Evolutionary conservation across 345 rosid genomes (phyloP), one percentile per base, ranked within the genome.

Genomic region (Lepidium sativum): DNA sequence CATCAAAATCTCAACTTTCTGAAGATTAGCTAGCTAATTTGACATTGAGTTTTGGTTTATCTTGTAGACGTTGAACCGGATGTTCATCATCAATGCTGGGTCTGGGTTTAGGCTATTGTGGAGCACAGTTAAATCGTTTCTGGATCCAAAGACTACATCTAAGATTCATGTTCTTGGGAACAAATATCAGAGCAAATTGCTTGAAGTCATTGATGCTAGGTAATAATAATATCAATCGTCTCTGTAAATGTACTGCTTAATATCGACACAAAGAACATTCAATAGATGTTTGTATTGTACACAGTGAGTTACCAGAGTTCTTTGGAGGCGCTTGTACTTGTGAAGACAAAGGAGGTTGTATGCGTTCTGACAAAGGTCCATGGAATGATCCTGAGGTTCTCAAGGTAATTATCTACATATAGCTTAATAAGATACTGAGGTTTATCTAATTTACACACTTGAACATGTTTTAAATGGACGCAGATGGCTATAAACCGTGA

Each of bases 81-180:
- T 94, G 99, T 90, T 87, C 72, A 94, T 94, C 74, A 88, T 94
- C 66, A 90, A 94, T 83, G 99, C 95, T 0, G 99, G 97, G 44
- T 60, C 97, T 4, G 99, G 96, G 60, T 94, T 94, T 77, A 78
- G 96, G 83, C 83, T 94, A 51, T 75, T 94, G 61, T 94, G 99
- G 99, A 86, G 76, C 86, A 86, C 96, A 0, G 87, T 90, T 14
- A 92, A 89, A 59, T 77, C 81, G 21, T 92, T 92, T 81, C 86
- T 92, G 48, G 97, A 92, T 59, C 97, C 99, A 47, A 94, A 84
- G 75, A 94, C 99, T 50, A 77, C 95, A 12, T 55, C 89, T 51
- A 94, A 94, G 76, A 87, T 94, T 78, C 89, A 90, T 74, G 99
- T 95, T 81, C 88, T 95, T 77, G 99, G 99, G 51, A 85, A 85